These are phyloP conservation scores for Diaporthe australafricana DNA, from an alignment of 2,329 filamentous ascomycete species.

Conservation along the genomic window DNA sequence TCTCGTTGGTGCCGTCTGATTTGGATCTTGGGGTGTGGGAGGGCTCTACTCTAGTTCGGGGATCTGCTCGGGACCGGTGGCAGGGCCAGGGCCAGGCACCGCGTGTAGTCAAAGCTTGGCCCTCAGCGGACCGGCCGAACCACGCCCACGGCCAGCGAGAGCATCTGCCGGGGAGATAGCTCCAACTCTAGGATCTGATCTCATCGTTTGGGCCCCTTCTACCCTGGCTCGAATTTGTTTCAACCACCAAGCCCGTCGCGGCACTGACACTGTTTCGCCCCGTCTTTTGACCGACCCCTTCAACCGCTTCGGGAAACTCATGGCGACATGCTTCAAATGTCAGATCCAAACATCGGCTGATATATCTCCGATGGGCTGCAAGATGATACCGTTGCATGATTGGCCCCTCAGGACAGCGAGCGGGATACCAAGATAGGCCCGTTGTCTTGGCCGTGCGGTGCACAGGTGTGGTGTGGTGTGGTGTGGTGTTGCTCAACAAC, in stretches of 20 bases:
- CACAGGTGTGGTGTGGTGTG: background rate
- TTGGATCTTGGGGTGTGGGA: background rate
- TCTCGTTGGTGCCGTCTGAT: constrained; percentile 3
- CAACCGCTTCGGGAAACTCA: constrained; percentile 10
- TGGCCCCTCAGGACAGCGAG: background rate
- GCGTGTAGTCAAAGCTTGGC: constrained; percentile 16
- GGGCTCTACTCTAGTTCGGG: constrained; percentile 1
- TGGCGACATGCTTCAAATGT: constrained; percentile 20
- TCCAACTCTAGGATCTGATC: constrained; percentile 19
- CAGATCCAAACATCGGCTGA: constrained; percentile 27
- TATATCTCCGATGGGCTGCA: background rate
- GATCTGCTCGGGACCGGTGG: constrained; percentile 18
- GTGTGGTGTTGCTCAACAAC: background rate
- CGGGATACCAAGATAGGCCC: background rate
- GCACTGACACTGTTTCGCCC: constrained; percentile 20
- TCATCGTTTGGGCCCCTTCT: constrained; percentile 17
- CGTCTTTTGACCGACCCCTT: constrained; percentile 18
- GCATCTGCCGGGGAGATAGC: constrained; percentile 7
- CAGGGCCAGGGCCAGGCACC: background rate
- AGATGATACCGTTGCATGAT: background rate
- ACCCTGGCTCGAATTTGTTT: constrained; percentile 12
- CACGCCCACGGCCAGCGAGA: background rate
- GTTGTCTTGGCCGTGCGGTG: background rate
- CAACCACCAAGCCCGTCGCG: constrained; percentile 9
- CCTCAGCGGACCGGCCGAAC: constrained; percentile 18